Percentiles rank a stretch among this genome's conserved stretches.
Evolutionary conservation across 305 asterid species (phyloP).

Genomic region (Solanum aculeatissimum): DNA sequence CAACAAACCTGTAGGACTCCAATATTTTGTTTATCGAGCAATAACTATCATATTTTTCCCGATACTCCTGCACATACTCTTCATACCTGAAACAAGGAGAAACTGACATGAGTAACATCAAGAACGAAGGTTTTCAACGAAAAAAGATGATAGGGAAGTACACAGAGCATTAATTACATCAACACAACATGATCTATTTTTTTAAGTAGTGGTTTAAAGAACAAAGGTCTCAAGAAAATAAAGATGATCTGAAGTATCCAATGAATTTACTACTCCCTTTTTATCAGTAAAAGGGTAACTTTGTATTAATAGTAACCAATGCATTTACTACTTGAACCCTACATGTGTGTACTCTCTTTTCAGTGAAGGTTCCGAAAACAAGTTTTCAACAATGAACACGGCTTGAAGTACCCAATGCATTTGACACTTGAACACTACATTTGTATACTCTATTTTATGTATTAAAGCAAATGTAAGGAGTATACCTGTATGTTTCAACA

Average conservation of each 20-base stretch:
- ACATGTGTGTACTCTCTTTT: background rate
- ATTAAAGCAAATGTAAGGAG: background rate
- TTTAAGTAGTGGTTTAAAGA: background rate
- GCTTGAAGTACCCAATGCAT: background rate
- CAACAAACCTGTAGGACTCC: slow-evolving; percentile 73
- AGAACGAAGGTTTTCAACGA: background rate
- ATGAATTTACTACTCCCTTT: background rate
- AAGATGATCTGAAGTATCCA: background rate
- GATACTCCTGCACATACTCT: slow-evolving; percentile 81
- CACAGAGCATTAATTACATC: background rate
- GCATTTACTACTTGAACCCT: background rate
- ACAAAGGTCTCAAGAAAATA: background rate
- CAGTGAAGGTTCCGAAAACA: background rate
- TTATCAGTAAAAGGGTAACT: background rate
- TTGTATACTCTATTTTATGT: background rate
- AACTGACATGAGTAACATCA: background rate
- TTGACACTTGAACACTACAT: background rate
- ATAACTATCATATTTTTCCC: slow-evolving; percentile 71
- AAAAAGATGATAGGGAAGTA: background rate
- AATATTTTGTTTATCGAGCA: slow-evolving; percentile 52
- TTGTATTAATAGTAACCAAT: background rate
- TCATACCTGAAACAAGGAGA: slow-evolving; percentile 45
- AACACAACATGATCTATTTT: background rate
- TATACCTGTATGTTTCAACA: background rate
- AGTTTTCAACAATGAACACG: background rate